Evolutionary conservation across 495 filamentous ascomycete species (phyloP).

Genomic region (Xylaria acuta): DNA sequence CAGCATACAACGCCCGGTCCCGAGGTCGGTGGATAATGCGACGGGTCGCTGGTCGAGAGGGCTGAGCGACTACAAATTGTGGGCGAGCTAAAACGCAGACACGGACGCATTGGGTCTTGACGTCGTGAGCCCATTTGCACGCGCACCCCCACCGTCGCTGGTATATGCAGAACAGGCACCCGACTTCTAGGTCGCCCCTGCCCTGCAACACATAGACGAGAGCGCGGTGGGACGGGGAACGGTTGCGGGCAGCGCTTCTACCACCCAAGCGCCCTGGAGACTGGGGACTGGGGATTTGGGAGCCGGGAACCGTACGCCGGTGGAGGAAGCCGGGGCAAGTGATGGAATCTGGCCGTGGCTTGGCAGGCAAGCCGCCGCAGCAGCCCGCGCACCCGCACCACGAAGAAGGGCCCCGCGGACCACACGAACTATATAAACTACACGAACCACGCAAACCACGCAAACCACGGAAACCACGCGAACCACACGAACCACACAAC

Average conservation of each 20-base stretch:
- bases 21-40: constrained; percentile 9
- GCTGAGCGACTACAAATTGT: background rate
- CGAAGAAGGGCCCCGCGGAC: background rate
- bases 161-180: background rate
- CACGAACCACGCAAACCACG: background rate
- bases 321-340: background rate
- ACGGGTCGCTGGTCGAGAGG: background rate
- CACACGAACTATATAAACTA: background rate
- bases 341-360: constrained; percentile 21
- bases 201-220: background rate
- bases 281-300: too few species aligned
- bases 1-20: background rate
- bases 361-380: constrained; percentile 23
- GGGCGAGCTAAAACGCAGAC: background rate
- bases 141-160: background rate
- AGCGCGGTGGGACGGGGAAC: too few species aligned
- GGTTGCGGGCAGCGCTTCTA: background rate
- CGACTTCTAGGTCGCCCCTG: constrained; percentile 16
- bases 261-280: too few species aligned
- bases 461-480: background rate
- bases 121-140: background rate
- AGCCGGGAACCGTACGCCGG: too few species aligned
- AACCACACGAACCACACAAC: background rate
- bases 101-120: background rate
- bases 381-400: background rate